These are phyloP conservation scores for Marchantia paleacea DNA, from an alignment of 225 moss, liverwort and hornwort genomes.

Conservation along the genomic window DNA sequence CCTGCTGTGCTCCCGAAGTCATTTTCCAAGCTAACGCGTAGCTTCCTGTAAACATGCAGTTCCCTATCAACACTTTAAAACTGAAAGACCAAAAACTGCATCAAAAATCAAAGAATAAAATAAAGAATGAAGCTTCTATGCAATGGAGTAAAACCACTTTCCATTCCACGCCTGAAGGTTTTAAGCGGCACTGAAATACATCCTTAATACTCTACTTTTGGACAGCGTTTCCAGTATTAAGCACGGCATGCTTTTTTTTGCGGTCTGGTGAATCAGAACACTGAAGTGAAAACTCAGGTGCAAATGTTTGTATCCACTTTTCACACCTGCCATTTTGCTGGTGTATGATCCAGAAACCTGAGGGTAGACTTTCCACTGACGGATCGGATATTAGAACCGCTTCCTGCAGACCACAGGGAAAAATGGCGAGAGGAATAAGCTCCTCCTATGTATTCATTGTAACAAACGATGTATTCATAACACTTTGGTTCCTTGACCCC, in stretches of 20 bases:
- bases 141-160: no score
- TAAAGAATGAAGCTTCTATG: no score
- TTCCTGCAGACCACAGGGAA: constrained; percentile 35
- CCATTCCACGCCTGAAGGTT: no score
- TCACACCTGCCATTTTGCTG: constrained; percentile 79
- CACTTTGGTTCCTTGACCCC: neutral
- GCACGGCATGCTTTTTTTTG: no score
- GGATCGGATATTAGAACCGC: constrained; percentile 90
- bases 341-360: constrained; percentile 90
- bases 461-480: neutral
- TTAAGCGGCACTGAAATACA: no score
- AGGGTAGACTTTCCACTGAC: constrained; percentile 69
- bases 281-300: neutral
- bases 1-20: constrained; percentile 79
- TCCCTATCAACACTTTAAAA: neutral
- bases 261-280: no score
- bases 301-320: neutral
- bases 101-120: no score
- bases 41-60: constrained; percentile 48
- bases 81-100: no score
- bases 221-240: no score
- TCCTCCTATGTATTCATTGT: neutral
- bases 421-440: neutral
- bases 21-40: constrained; percentile 92
- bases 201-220: no score